A percentile compares a stretch with the other conserved stretches of the same genome.
phyloP scores from a whole-genome alignment of 345 rosid genomes.

The Zanthoxylum bungeanum region DNA sequence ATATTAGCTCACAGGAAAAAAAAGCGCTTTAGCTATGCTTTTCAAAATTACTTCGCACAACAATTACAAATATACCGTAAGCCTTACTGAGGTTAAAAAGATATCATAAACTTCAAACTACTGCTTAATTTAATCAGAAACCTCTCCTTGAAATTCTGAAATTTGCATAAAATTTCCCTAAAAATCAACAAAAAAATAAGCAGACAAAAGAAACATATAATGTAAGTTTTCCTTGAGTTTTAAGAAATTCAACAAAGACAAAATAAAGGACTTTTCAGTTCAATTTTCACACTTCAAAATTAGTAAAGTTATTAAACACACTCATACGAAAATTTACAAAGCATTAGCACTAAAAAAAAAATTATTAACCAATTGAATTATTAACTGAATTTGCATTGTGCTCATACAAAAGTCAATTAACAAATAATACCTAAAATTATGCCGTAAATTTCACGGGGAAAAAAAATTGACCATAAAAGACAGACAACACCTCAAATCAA shows the following conservation, averaged over 20 bases:
- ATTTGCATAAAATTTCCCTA: background rate
- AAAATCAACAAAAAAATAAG: background rate
- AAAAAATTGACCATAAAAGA: background rate
- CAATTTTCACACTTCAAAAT: background rate
- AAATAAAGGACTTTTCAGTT: background rate
- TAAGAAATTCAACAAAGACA: background rate
- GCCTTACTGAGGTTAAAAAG: no score
- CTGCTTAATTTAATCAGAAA: no score
- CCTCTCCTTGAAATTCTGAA: background rate
- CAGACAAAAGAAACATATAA: background rate
- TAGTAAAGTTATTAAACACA: background rate
- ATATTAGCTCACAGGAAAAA: no score
- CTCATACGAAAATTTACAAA: background rate
- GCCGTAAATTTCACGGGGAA: background rate
- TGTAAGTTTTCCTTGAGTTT: background rate
- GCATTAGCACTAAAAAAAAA: no score
- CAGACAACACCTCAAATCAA: constrained; percentile 1
- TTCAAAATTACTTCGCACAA: no score
- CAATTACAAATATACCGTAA: no score
- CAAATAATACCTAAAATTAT: background rate
- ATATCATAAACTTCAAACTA: no score
- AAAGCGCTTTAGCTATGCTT: no score
- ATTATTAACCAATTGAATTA: background rate
- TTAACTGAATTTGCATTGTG: background rate
- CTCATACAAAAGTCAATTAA: no score